Evolutionary conservation across 805 yeast genomes (phyloP), one percentile per base, ranked within the genome.

Genomic region (Nadsonia fulvescens): DNA sequence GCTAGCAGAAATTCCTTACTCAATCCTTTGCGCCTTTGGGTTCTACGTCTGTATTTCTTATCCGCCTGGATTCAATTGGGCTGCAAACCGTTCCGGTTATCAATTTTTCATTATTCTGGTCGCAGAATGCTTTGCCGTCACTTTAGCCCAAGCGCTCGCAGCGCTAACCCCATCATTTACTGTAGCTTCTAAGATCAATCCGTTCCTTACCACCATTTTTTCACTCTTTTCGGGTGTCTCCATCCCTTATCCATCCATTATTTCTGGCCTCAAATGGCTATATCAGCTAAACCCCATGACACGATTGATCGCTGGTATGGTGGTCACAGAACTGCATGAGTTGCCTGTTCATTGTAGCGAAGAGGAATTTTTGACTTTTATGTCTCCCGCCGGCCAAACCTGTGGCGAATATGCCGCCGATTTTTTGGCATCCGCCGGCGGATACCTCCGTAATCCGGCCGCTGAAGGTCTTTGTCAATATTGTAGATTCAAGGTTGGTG

Each of bases 261-360:
- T 1, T 77, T 77, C 55, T 76, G 89, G 91, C 66, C 62, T 26
- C 76, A 72, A 45, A 72, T 77, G 81, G 69, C 74, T 63, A 62
- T 73, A 35, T 58, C 56, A 8, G 70, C 76, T 14, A n/a, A n/a
- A n/a, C 15, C 86, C 56, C 3, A 60, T 62, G 47, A 72, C 82
- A 1, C 76, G 77, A 40, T 65, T 70, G 44, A 53, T 75, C 30
- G 66, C 63, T 32, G 60, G 65, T 26, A 53, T 74, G 33, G 52
- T 68, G 18, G 53, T 50, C 15, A 48, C 44, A 15, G 56, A 60
- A 30, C 49, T 58, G 36, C 69, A 69, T 35, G 58, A 58, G 32
- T 52, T 54, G 5, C 28, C 38, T 0, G 65, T 70, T 23, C 32
- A 30, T 1, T 73, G 82, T 47, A 28, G 67, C 2, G 35, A 34